phyloP scores from a whole-genome alignment of 805 yeast genomes.

The Candida bentonensis region DNA sequence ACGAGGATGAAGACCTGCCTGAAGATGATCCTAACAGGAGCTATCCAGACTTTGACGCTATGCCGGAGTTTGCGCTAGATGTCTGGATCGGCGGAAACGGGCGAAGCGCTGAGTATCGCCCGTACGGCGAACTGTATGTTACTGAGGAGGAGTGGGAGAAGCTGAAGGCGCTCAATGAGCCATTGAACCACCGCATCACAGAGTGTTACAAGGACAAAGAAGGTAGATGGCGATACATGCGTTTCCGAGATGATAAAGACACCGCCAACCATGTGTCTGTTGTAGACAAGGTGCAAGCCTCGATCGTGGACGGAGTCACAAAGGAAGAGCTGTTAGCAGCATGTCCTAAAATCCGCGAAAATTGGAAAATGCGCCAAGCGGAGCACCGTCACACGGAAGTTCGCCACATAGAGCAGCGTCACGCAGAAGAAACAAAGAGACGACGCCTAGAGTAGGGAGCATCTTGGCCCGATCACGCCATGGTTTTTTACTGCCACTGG shows the following conservation, averaged over 20 bases:
- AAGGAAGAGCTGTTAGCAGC: constrained; percentile 57
- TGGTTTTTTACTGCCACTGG: no score
- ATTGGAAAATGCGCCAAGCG: constrained; percentile 44
- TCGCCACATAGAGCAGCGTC: no score
- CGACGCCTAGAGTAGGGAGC: not conserved
- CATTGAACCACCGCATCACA: constrained; percentile 76
- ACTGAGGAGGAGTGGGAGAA: constrained; percentile 69
- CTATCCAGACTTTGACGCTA: constrained; percentile 68
- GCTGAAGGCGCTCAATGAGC: constrained; percentile 56
- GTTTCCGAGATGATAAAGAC: constrained; percentile 87
- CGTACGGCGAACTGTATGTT: constrained; percentile 50
- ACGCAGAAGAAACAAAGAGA: not conserved
- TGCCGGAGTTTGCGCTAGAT: constrained; percentile 52
- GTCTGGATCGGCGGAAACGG: constrained; percentile 63
- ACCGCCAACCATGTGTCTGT: constrained; percentile 77
- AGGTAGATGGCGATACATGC: constrained; percentile 66
- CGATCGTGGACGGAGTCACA: constrained; percentile 76
- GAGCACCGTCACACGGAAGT: no score
- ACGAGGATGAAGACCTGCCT: constrained; percentile 48
- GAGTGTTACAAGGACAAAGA: constrained; percentile 62
- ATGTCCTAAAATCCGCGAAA: constrained; percentile 38
- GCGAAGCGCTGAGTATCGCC: constrained; percentile 29
- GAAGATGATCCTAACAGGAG: constrained; percentile 19
- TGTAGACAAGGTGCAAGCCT: constrained; percentile 67
- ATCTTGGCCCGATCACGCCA: no score